phyloP scores from a whole-genome alignment of 768 basidiomycete genomes.

The Mycena metata region DNA sequence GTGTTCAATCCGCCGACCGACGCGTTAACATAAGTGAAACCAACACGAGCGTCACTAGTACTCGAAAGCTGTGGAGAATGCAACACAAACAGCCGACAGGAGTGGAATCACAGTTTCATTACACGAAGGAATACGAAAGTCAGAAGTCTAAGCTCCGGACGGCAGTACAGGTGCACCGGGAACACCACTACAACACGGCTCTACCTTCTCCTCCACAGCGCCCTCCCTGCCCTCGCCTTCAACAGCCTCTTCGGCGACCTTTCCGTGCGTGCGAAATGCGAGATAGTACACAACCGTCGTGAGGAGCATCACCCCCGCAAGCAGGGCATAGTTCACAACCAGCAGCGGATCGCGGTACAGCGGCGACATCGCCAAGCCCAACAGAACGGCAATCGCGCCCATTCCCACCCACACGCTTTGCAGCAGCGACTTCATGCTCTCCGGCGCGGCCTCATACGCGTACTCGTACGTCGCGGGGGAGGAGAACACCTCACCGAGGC shows the following conservation, averaged over 20 bases:
- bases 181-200: too few relatives aligned
- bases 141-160: too few relatives aligned
- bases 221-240: background rate
- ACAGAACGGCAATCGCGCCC: slow-evolving; percentile 23
- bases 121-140: too few relatives aligned
- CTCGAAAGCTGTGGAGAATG: too few relatives aligned
- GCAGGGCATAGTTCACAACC: slow-evolving; percentile 22
- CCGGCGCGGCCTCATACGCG: slow-evolving; percentile 28
- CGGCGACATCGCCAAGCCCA: slow-evolving; percentile 23
- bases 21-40: too few relatives aligned
- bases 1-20: too few relatives aligned
- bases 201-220: slow-evolving; percentile 14
- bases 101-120: too few relatives aligned
- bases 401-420: slow-evolving; percentile 28
- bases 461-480: slow-evolving; percentile 31
- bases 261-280: slow-evolving; percentile 7
- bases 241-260: background rate
- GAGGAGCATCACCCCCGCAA: slow-evolving; percentile 20
- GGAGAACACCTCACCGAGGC: slow-evolving; percentile 35
- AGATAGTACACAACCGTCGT: slow-evolving; percentile 14
- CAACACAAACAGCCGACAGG: too few relatives aligned
- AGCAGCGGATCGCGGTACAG: slow-evolving; percentile 30
- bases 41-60: too few relatives aligned
- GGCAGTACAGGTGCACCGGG: too few relatives aligned
- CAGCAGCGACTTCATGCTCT: slow-evolving; percentile 29